Evolutionary conservation across 768 basidiomycete species (phyloP).

Genomic region (Naganishia randhawae): DNA sequence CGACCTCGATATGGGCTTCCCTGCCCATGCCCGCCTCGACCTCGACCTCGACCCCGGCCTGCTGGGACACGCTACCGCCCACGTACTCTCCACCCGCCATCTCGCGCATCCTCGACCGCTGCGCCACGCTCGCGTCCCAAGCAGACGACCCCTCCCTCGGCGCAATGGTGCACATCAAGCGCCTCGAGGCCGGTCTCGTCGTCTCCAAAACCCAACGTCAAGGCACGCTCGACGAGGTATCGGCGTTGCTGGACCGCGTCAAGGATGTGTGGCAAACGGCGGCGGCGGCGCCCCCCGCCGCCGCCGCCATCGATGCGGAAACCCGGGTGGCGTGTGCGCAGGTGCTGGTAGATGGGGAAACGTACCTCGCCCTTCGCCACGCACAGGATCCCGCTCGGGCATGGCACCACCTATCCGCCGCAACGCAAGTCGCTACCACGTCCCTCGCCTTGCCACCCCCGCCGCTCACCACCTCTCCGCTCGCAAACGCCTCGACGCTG

Average conservation of each 20-base stretch:
- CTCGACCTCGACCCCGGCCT: too few species aligned
- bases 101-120: not conserved
- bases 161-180: conserved; percentile 5
- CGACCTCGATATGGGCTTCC: conserved; percentile 13
- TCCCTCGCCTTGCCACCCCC: not conserved
- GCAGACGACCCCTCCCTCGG: not conserved
- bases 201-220: not conserved
- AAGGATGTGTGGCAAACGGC: conserved; percentile 2
- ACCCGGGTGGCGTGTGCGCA: conserved; percentile 6
- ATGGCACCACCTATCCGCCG: conserved; percentile 5
- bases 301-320: conserved; percentile 2
- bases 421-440: conserved; percentile 12
- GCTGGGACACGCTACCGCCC: not conserved
- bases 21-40: not conserved
- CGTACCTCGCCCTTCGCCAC: not conserved
- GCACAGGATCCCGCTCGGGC: not conserved
- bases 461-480: not conserved
- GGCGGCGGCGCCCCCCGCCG: too few species aligned
- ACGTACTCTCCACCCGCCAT: not conserved
- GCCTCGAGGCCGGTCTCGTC: conserved; percentile 1
- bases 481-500: conserved; percentile 5
- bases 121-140: not conserved
- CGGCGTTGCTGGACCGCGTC: not conserved
- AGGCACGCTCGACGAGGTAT: not conserved
- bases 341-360: not conserved